Conservation (phyloP, 1,284 basidiomycete species). For the Cutaneotrichosporon cyanovorans region DNA sequence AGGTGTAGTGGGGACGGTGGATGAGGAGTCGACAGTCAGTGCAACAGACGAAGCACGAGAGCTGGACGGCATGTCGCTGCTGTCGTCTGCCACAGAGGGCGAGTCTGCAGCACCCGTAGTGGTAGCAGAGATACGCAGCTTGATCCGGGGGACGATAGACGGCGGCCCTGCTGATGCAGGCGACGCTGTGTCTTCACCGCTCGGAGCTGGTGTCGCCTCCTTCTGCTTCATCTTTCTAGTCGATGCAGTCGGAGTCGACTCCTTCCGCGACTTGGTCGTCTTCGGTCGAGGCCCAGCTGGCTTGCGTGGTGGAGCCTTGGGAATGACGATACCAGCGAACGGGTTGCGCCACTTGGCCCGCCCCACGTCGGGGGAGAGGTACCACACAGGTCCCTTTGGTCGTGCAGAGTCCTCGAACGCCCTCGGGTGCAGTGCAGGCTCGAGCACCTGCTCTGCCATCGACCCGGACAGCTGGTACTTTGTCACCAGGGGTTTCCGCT, state of each 20-base stretch:
- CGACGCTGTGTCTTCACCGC: not conserved
- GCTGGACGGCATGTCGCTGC: slow-evolving; percentile 2
- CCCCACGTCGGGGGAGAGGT: slow-evolving; percentile 24
- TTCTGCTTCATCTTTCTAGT: slow-evolving; percentile 2
- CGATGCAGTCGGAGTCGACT: not conserved
- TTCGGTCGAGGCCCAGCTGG: slow-evolving; percentile 24
- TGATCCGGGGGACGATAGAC: slow-evolving; percentile 10
- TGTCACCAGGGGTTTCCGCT: slow-evolving; percentile 29
- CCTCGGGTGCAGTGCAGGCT: slow-evolving; percentile 38
- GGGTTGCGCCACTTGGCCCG: slow-evolving; percentile 37
- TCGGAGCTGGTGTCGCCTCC: slow-evolving; percentile 2
- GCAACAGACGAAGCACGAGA: slow-evolving; percentile 11
- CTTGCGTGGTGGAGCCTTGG: slow-evolving; percentile 31
- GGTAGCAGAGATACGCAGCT: slow-evolving; percentile 8
- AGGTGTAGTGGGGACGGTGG: slow-evolving; percentile 4
- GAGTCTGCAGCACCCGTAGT: not conserved
- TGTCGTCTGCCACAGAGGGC: slow-evolving; percentile 7
- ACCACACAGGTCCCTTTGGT: slow-evolving; percentile 43
- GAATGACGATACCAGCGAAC: slow-evolving; percentile 36
- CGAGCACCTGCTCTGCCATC: slow-evolving; percentile 35
- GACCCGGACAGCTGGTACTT: slow-evolving; percentile 42
- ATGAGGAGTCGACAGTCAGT: slow-evolving; percentile 8
- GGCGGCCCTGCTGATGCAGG: not conserved
- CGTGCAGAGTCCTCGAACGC: slow-evolving; percentile 29
- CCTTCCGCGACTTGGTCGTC: slow-evolving; percentile 9